Base-by-base conservation (phyloP, 2,329 filamentous ascomycete genomes). In the Xylariaceae sp. region DNA sequence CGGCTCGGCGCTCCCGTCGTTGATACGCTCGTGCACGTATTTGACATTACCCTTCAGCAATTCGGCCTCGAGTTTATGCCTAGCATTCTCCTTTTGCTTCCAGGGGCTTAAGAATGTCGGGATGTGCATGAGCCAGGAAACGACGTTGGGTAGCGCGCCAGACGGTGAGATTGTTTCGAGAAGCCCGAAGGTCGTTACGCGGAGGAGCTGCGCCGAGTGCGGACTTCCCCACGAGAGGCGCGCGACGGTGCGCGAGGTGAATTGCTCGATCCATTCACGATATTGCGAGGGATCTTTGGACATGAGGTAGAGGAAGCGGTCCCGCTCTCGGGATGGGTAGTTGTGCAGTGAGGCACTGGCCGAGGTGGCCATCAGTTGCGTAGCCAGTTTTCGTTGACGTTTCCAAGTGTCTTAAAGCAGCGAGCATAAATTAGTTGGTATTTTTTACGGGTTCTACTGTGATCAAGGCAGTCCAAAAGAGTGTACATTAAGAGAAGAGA, bases 211-310 rank as follows among this genome's bases (percentile, higher is more conserved):
- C 5, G 67, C 65, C 6, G 66, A 65, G 35, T 68, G 65, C 5
- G 70, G 60, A 12, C 64, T 70, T 19, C 72, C 72, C 72, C 72
- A 75, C 11, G 62, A 64, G 2, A 75, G 64, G 1, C 71, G 66
- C 4, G 69, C 67, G 3, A 74, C 68, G 6, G 71, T 74, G 4
- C 72, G 65, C 19, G 64, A 62, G 5, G 72, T 74, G 56, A 73
- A 72, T 50, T 74, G 69, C 58, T 75, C 72, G 40, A 74, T 60
- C 50, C 67, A 69, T 50, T 72, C 69, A 29, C 67, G 60, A 50
- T 74, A 75, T 25, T 69, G 64, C n/a, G 57, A 56, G 1, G 70
- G 61, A 19, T 70, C 63, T 17, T 58, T 60, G 6, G 57, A 64
- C 35, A 75, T 60, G 4, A 71, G 63, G 39, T 69, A 70, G 14